Conservation (phyloP, 306 rosid species). For the Cicer arietinum region DNA sequence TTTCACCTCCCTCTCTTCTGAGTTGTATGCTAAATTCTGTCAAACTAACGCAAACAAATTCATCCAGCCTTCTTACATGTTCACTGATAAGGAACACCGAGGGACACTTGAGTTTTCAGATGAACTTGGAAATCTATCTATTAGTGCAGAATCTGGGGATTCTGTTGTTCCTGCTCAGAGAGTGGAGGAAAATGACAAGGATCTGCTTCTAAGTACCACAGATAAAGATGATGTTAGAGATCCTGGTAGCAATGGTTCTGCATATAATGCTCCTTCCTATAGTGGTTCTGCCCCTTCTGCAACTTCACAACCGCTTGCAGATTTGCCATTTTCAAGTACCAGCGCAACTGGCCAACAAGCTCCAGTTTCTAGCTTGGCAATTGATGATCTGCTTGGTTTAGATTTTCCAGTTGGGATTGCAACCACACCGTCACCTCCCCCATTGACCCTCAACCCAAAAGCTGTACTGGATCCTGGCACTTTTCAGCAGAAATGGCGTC, state of each 20-base stretch:
- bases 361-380: constrained; percentile 66
- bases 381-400: constrained; percentile 92
- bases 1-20: not conserved
- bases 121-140: constrained; percentile 82
- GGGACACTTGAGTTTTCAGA: constrained; percentile 94
- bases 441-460: constrained; percentile 81
- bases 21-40: constrained; percentile 28
- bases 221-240: constrained; percentile 87
- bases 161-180: constrained; percentile 81
- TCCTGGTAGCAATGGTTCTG: constrained; percentile 68
- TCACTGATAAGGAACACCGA: constrained; percentile 93
- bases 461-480: constrained; percentile 84
- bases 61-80: constrained; percentile 99
- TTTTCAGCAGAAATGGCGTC: constrained; percentile 99
- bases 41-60: constrained; percentile 40
- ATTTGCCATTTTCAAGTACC: constrained; percentile 58
- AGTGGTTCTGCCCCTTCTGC: constrained; percentile 59
- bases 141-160: constrained; percentile 69
- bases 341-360: constrained; percentile 53
- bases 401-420: constrained; percentile 61
- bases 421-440: constrained; percentile 70
- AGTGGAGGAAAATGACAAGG: constrained; percentile 95
- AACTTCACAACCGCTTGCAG: constrained; percentile 63
- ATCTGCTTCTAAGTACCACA: constrained; percentile 83
- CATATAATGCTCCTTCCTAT: constrained; percentile 83